Base-by-base conservation (phyloP, 192 early-diverging fungal genomes). In the Coemansia sp. region DNA sequence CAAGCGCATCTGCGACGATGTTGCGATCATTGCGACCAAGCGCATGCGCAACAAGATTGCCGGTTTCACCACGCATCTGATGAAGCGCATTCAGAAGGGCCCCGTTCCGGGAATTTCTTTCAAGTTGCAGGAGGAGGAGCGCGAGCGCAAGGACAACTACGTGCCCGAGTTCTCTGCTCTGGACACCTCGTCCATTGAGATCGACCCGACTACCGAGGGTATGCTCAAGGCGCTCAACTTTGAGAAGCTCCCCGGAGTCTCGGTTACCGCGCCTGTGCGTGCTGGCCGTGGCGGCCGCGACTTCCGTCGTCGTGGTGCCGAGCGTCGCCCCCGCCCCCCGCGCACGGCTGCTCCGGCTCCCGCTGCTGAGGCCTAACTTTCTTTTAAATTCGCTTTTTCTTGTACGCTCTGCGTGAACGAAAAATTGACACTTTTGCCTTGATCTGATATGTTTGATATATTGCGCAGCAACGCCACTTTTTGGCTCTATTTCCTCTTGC, bases 121-220 rank as follows among this genome's bases (percentile, higher is more conserved):
- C 96, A 99, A 99, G 92, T 90, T 99, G 65, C 97, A 99, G 90
- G 97, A 99, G 84, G 97, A 99, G 86, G 97, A 99, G 87, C 92
- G 97, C 84, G 97, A 99, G 87, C 91, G 96, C 78, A 96, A 94
- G 89, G 97, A 99, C 82, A 94, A 99, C 89, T 99, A 93, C 80
- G 95, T 99, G 65, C 97, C 97, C 59, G 97, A 99, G 72, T 85
- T 95, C 77, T 99, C 97, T 65, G 97, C 96, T 73, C 88, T 99
- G 66, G 91, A 91, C 62, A 89, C 87, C 62, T 90, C 92, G 25
- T 79, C 84, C 59, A 94, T 98, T 76, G 96, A 96, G 84, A 87
- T 99, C 74, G 95, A 98, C 85, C 85, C 88, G 59, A 94, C 97
- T 72, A 98, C 96, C 69, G 83, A 92, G 91, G 90, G 87, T 59